Percentiles rank a stretch among this genome's conserved stretches.
Evolutionary conservation across 345 rosid genomes (phyloP).

Genomic region (Brassica nigra): DNA sequence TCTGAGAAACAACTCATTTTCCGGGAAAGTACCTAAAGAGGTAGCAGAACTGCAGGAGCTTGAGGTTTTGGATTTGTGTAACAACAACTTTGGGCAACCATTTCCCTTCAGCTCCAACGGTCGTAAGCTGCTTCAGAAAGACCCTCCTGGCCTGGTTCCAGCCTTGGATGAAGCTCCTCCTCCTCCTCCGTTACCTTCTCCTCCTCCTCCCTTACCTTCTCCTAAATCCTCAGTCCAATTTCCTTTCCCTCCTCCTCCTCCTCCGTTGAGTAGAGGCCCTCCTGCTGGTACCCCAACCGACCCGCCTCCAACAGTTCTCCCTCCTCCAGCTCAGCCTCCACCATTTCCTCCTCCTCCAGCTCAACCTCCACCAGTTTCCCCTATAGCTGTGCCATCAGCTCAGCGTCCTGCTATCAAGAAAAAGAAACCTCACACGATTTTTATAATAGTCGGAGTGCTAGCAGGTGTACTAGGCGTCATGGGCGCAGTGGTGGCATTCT

Average conservation of each 20-base stretch:
- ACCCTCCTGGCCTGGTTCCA: background rate
- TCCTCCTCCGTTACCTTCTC: slow-evolving; percentile 13
- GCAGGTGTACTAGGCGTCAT: slow-evolving; percentile 43
- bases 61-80: slow-evolving; percentile 80
- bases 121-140: slow-evolving; percentile 37
- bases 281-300: background rate
- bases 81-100: slow-evolving; percentile 69
- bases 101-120: slow-evolving; percentile 40
- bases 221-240: background rate
- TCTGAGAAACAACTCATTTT: slow-evolving; percentile 81
- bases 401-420: background rate
- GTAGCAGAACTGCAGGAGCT: slow-evolving; percentile 65
- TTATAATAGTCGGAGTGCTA: slow-evolving; percentile 31
- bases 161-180: background rate
- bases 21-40: slow-evolving; percentile 71
- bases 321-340: background rate
- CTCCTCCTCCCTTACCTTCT: slow-evolving; percentile 8
- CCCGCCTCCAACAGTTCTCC: background rate
- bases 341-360: background rate
- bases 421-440: background rate
- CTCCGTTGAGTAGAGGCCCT: background rate
- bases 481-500: slow-evolving; percentile 40
- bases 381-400: background rate
- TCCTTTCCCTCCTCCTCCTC: background rate
- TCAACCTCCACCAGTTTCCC: background rate